phyloP scores from a whole-genome alignment of 1,139 yeast species.

The Diutina neorugosa region DNA sequence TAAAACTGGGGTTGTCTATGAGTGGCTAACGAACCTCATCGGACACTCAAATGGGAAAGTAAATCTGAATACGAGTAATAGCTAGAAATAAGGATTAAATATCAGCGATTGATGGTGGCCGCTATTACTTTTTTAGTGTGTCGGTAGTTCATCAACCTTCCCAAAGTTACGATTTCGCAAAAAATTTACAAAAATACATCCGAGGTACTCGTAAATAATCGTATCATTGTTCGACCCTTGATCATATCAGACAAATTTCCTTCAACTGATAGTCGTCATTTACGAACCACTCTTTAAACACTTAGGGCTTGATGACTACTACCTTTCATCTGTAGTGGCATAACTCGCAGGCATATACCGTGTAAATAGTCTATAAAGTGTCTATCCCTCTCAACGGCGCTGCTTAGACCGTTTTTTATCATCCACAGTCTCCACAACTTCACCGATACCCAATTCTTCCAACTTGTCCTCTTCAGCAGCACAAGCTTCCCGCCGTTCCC shows the following conservation, averaged over 20 bases:
- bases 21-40: not conserved
- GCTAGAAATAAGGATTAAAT: not conserved
- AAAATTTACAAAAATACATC: not conserved
- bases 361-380: not conserved
- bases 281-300: no score
- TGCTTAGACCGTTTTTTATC: not conserved
- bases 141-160: not conserved
- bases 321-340: no score
- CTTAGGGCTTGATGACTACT: no score
- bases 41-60: not conserved
- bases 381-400: not conserved
- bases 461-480: slow-evolving; percentile 78
- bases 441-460: slow-evolving; percentile 86
- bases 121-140: not conserved
- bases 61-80: not conserved
- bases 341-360: no score
- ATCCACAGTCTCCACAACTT: slow-evolving; percentile 49
- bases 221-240: not conserved
- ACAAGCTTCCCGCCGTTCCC: slow-evolving; percentile 95
- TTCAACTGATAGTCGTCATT: no score
- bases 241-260: no score
- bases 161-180: not conserved
- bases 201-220: not conserved
- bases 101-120: not conserved
- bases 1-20: not conserved